These are phyloP conservation scores for Staphylotrichum longicolle DNA, from an alignment of 495 filamentous ascomycete species.

Conservation along the genomic window DNA sequence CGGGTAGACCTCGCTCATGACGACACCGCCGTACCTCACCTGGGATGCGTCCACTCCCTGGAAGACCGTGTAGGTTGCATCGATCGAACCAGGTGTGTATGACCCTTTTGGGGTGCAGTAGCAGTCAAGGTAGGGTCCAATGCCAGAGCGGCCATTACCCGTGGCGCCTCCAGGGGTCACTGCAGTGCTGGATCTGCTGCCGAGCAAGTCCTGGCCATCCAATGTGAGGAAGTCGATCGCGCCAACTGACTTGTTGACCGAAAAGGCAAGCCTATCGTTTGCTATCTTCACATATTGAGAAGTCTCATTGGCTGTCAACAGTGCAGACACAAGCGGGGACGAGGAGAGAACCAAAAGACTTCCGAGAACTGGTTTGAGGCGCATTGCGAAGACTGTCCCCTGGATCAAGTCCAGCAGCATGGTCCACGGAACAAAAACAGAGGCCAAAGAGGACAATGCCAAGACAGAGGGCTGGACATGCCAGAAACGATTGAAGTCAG, in stretches of 20 bases:
- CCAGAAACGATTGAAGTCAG: neutral
- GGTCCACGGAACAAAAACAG: neutral
- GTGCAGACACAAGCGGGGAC: neutral
- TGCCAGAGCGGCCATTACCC: neutral
- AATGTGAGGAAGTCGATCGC: neutral
- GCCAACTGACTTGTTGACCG: neutral
- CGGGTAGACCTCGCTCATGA: slow-evolving; percentile 1
- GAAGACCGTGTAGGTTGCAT: neutral
- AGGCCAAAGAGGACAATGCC: neutral
- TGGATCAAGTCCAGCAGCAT: neutral
- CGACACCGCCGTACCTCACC: neutral
- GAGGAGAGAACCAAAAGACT: neutral
- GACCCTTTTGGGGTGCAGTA: neutral
- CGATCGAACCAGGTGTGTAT: neutral
- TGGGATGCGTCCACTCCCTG: neutral
- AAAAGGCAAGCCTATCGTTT: slow-evolving; percentile 1
- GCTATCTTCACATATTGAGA: neutral
- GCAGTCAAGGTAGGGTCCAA: neutral
- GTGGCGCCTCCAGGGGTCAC: neutral
- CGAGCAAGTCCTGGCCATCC: slow-evolving; percentile 2
- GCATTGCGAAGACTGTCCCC: neutral
- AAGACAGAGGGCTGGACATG: neutral
- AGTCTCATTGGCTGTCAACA: neutral
- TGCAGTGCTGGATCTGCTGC: neutral
- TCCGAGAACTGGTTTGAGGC: neutral